A percentile compares a stretch with the other conserved stretches of the same genome.
Conservation (phyloP, 768 basidiomycete genomes). For the Auricularia sp. region DNA sequence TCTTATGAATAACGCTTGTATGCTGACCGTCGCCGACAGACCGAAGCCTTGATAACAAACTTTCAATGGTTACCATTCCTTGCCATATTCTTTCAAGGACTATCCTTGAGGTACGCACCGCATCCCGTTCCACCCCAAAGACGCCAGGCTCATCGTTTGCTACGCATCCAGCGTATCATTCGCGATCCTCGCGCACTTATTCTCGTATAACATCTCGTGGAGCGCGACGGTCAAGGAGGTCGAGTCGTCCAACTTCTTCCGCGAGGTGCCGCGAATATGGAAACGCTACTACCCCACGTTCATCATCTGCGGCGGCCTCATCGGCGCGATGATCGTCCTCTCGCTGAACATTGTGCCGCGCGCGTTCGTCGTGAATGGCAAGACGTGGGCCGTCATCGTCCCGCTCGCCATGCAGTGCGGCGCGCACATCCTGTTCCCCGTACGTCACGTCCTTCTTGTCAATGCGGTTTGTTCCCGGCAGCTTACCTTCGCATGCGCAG, state of each 20-base stretch:
- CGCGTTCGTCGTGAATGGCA: conserved; percentile 52
- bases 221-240: conserved; percentile 78
- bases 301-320: conserved; percentile 42
- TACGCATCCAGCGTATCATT: not conserved
- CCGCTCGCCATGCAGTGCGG: conserved; percentile 59
- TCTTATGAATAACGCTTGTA: conserved; percentile 14
- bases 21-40: not conserved
- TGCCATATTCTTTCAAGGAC: conserved; percentile 18
- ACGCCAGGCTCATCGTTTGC: no score
- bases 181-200: conserved; percentile 58
- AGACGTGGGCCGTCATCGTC: conserved; percentile 65
- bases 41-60: conserved; percentile 1
- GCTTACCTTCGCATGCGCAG: conserved; percentile 20
- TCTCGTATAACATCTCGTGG: conserved; percentile 72
- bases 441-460: conserved; percentile 28
- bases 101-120: conserved; percentile 1
- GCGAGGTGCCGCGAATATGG: conserved; percentile 76
- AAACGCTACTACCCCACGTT: conserved; percentile 67
- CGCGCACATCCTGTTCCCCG: conserved; percentile 67
- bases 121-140: not conserved
- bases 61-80: conserved; percentile 14
- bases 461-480: conserved; percentile 4
- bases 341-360: conserved; percentile 42
- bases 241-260: conserved; percentile 82
- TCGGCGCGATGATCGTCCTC: conserved; percentile 50